Conservation (phyloP, 2,329 filamentous ascomycete genomes). For the Teratosphaeria viscida region DNA sequence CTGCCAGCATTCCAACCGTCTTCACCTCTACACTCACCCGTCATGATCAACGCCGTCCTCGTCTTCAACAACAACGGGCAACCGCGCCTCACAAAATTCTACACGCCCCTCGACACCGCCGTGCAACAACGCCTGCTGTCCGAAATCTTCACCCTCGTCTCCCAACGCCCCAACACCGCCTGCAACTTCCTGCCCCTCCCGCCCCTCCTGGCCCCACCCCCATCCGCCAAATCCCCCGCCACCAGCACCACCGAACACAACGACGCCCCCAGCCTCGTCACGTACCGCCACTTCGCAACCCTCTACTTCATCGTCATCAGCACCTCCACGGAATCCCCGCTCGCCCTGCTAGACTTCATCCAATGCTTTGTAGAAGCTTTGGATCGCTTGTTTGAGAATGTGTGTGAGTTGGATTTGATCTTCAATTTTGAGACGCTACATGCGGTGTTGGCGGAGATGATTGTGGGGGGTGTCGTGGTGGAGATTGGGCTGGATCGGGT, state of each 20-base stretch:
- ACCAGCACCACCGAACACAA: constrained; percentile 49
- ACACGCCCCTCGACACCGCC: constrained; percentile 92
- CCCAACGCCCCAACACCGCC: constrained; percentile 78
- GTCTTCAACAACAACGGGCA: constrained; percentile 99
- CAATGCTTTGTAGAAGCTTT: constrained; percentile 96
- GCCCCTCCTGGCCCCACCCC: constrained; percentile 15
- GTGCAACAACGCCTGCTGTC: constrained; percentile 94
- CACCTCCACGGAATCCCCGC: constrained; percentile 88
- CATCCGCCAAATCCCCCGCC: constrained; percentile 25
- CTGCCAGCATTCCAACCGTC: not conserved
- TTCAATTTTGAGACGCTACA: constrained; percentile 98
- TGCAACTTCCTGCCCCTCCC: constrained; percentile 85
- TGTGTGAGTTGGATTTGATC: constrained; percentile 95
- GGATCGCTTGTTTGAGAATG: constrained; percentile 92
- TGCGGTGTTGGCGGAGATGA: constrained; percentile 83
- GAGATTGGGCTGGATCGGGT: constrained; percentile 86
- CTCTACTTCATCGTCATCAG: constrained; percentile 98
- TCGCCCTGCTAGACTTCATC: constrained; percentile 90
- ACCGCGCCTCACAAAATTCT: constrained; percentile 94
- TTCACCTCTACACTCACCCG: not conserved
- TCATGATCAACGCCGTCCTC: constrained; percentile 96
- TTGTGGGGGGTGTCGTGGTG: constrained; percentile 87
- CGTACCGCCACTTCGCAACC: constrained; percentile 95
- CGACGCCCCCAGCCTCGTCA: constrained; percentile 88
- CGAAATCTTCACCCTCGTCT: constrained; percentile 93